Percentiles rank a stretch among this genome's conserved stretches.
phyloP scores from a whole-genome alignment of 2,329 filamentous ascomycete species.

The Pseudopithomyces maydicus region DNA sequence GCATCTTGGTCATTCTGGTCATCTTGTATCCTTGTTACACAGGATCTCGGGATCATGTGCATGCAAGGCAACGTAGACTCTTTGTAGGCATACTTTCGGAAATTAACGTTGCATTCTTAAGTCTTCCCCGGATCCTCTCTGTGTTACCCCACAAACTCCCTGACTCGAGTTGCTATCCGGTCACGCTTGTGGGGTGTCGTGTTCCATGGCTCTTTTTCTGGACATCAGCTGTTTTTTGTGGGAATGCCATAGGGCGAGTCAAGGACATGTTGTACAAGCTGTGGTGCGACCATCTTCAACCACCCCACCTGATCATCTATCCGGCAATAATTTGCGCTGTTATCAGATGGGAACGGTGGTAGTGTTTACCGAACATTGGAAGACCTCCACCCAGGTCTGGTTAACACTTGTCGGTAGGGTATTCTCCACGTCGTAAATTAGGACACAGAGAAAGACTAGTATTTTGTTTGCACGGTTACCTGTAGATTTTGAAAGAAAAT shows the following conservation, averaged over 20 bases:
- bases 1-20: conserved; percentile 12
- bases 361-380: too few species aligned
- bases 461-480: too few species aligned
- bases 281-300: not conserved
- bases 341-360: too few species aligned
- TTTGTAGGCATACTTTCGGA: not conserved
- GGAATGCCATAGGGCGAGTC: not conserved
- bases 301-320: not conserved
- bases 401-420: too few species aligned
- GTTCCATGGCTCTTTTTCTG: not conserved
- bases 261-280: not conserved
- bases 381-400: too few species aligned
- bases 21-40: conserved; percentile 8
- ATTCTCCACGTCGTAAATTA: too few species aligned
- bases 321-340: not conserved
- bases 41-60: conserved; percentile 6
- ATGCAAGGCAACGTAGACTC: conserved; percentile 12
- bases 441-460: too few species aligned
- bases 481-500: too few species aligned
- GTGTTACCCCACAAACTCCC: not conserved
- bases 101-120: conserved; percentile 4
- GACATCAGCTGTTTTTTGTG: not conserved
- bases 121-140: not conserved
- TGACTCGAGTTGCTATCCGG: not conserved
- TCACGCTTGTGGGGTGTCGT: not conserved